Conservation (phyloP, 2,329 filamentous ascomycete species). For the Pestalotiopsis sp. region DNA sequence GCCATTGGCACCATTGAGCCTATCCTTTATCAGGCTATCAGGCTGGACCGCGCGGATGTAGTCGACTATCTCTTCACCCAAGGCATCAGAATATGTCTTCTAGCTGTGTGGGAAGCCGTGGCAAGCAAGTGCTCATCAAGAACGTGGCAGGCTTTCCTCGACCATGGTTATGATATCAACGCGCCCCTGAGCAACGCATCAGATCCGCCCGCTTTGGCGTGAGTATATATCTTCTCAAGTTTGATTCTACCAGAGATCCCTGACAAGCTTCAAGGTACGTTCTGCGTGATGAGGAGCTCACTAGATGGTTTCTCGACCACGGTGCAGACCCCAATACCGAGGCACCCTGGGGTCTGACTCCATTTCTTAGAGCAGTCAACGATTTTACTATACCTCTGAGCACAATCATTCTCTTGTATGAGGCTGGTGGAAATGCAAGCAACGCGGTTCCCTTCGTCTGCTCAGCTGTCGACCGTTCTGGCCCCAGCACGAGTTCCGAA, state of each 20-base stretch:
- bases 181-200: neutral
- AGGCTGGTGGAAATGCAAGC: constrained; percentile 9
- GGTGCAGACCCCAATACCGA: constrained; percentile 3
- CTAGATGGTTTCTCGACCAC: neutral
- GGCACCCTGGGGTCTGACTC: neutral
- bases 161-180: constrained; percentile 4
- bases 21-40: constrained; percentile 12
- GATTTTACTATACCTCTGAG: neutral
- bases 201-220: neutral
- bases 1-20: constrained; percentile 15
- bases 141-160: constrained; percentile 6
- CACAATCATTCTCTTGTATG: constrained; percentile 14
- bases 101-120: neutral
- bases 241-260: neutral
- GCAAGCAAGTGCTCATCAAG: neutral
- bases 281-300: neutral
- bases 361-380: constrained; percentile 6
- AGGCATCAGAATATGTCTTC: constrained; percentile 9
- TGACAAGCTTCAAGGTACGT: neutral
- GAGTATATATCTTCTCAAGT: neutral
- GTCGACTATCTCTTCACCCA: constrained; percentile 13
- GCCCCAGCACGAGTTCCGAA: neutral
- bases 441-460: constrained; percentile 17
- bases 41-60: constrained; percentile 13
- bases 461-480: constrained; percentile 3